phyloP scores from a whole-genome alignment of 2,329 filamentous ascomycete genomes.

The Sarocladium brachiariae region DNA sequence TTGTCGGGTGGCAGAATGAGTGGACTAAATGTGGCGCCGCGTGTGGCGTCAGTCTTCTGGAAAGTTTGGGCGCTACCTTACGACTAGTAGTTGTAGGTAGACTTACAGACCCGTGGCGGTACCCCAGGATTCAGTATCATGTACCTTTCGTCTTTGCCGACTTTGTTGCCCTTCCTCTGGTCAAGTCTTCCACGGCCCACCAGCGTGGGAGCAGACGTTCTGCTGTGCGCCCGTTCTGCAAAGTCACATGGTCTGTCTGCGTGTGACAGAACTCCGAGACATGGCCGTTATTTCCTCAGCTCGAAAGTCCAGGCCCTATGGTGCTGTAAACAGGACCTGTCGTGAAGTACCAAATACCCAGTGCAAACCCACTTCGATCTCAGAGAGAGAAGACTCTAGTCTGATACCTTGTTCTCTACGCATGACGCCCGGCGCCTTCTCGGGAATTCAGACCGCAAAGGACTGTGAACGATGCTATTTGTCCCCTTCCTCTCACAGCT shows the following conservation, averaged over 20 bases:
- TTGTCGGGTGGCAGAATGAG: neutral
- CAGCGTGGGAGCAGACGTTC: neutral
- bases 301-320: neutral
- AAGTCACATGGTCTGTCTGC: neutral
- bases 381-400: too few relatives aligned
- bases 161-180: neutral
- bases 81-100: too few relatives aligned
- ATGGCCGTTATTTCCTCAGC: neutral
- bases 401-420: too few relatives aligned
- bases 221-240: neutral
- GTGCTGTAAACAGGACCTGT: too few relatives aligned
- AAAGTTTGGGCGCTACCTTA: neutral
- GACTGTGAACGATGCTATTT: neutral
- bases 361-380: too few relatives aligned
- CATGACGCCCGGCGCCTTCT: neutral
- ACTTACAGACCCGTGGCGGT: neutral
- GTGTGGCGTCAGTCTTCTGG: neutral
- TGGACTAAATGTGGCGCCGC: neutral
- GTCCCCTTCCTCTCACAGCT: neutral
- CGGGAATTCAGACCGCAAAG: neutral
- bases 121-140: neutral
- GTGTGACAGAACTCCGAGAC: neutral
- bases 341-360: too few relatives aligned
- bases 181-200: neutral
- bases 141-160: neutral